Evolutionary conservation across 768 basidiomycete genomes (phyloP), one percentile per base, ranked within the genome.

Genomic region (Tephrocybe sp.): DNA sequence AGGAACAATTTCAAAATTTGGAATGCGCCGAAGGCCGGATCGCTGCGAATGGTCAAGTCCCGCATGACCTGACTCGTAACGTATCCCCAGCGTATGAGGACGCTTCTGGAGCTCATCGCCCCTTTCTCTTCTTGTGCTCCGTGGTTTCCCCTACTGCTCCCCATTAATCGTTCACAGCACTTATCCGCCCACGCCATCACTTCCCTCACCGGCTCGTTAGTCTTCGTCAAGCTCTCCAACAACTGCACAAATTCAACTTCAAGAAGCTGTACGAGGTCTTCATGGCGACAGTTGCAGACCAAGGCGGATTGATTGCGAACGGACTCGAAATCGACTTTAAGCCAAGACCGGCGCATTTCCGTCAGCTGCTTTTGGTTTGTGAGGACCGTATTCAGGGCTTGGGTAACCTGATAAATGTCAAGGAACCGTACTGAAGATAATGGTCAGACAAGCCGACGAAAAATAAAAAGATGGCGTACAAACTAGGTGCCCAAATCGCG

Each of bases 51-150:
- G 9, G 91, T 93, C 65, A 94, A 72, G 68, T 94, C 91, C 59
- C 91, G 76, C 90, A 93, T 94, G 58, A 94, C 83, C 67, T 94
- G 91, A 67, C 87, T 89, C 15, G 91, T 92, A 62, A 93, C 91
- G 69, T 93, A 93, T 42, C 90, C 88, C 91, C 90, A 92, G 47
- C 91, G 83, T 64, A 93, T 91, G 61, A 94, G 74, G 45, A 92
- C 80, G 62, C 89, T 91, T 54, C 91, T 76, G 40, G 91, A 90
- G 65, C 88, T 91, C 86, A 92, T 83, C 13, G 84, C 82, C 50
- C 83, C 75, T 59, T 87, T 76, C 51, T 93, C 91, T 55, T 91
- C 90, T n/a, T 70, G 61, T 16, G 67, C 69, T 41, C 70, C 70
- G 45, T 76, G 75, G 50, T 73, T 76, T 33, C 70, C 71, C 34